Conservation (phyloP, 2,329 filamentous ascomycete genomes). For the Apiospora koreana region DNA sequence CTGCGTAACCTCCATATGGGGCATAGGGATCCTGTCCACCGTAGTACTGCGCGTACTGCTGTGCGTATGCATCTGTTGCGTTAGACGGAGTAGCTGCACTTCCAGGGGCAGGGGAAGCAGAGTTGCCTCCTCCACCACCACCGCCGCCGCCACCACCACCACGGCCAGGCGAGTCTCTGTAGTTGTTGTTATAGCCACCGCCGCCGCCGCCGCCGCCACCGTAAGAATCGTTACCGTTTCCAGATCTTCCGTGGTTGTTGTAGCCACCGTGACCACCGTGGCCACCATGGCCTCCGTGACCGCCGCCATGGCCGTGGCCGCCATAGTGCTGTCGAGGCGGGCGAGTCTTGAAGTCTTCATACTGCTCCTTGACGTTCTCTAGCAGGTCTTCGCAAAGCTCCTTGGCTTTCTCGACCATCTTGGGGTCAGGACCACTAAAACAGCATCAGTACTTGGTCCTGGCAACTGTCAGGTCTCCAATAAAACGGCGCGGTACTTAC, state of each 20-base stretch:
- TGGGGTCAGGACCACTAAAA: constrained; percentile 77
- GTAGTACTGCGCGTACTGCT: constrained; percentile 85
- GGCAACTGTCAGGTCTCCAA: not conserved
- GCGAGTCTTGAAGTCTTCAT: constrained; percentile 86
- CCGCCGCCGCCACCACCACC: constrained; percentile 29
- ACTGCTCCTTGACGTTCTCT: constrained; percentile 82
- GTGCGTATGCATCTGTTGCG: constrained; percentile 64
- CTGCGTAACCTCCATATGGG: constrained; percentile 85
- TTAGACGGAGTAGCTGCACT: constrained; percentile 43
- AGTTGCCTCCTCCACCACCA: constrained; percentile 35
- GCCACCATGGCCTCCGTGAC: constrained; percentile 39
- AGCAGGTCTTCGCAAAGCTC: constrained; percentile 87
- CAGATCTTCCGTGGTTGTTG: constrained; percentile 34
- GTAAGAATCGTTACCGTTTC: constrained; percentile 30
- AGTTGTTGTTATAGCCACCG: constrained; percentile 31
- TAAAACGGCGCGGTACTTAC: constrained; percentile 51
- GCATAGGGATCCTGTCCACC: constrained; percentile 79
- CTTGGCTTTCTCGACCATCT: constrained; percentile 84
- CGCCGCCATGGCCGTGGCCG: constrained; percentile 43
- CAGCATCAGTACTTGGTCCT: constrained; percentile 32
- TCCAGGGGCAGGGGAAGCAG: constrained; percentile 42
- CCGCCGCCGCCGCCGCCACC: constrained; percentile 25
- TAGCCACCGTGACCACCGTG: constrained; percentile 39
- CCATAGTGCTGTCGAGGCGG: constrained; percentile 67
- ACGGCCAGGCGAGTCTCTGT: constrained; percentile 28